Percentiles rank a stretch among this genome's conserved stretches.
Conservation (phyloP, 1,139 yeast species). For the Debaryomyces udenii region DNA sequence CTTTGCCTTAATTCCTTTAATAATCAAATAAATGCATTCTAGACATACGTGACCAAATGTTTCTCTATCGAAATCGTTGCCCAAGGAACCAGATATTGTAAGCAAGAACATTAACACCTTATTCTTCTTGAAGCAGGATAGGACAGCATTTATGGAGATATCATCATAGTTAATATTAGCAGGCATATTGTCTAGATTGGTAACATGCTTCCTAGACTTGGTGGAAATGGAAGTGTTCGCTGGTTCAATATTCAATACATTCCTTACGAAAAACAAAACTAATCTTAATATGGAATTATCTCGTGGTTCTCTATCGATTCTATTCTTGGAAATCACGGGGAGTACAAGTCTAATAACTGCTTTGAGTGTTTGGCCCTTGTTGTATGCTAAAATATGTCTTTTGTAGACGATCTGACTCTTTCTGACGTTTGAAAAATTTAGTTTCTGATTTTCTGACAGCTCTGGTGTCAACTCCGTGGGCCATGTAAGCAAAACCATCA, state of each 20-base stretch:
- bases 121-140: slow-evolving; percentile 62
- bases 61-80: slow-evolving; percentile 61
- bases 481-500: slow-evolving; percentile 85
- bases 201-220: slow-evolving; percentile 30
- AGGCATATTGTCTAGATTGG: slow-evolving; percentile 54
- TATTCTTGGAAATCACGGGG: slow-evolving; percentile 61
- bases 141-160: slow-evolving; percentile 61
- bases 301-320: slow-evolving; percentile 61
- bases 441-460: slow-evolving; percentile 58
- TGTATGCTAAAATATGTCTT: slow-evolving; percentile 59
- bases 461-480: slow-evolving; percentile 59
- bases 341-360: slow-evolving; percentile 73
- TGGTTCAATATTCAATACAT: slow-evolving; percentile 75
- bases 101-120: slow-evolving; percentile 72
- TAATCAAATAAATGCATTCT: slow-evolving; percentile 69
- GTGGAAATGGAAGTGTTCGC: slow-evolving; percentile 54
- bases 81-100: slow-evolving; percentile 68
- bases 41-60: slow-evolving; percentile 65
- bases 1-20: slow-evolving; percentile 55
- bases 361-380: slow-evolving; percentile 63
- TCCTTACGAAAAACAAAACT: slow-evolving; percentile 74
- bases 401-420: slow-evolving; percentile 75
- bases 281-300: slow-evolving; percentile 76
- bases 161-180: slow-evolving; percentile 61
- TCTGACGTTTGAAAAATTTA: slow-evolving; percentile 60